phyloP scores from a whole-genome alignment of 345 rosid genomes.

The Iberis pinnata region DNA sequence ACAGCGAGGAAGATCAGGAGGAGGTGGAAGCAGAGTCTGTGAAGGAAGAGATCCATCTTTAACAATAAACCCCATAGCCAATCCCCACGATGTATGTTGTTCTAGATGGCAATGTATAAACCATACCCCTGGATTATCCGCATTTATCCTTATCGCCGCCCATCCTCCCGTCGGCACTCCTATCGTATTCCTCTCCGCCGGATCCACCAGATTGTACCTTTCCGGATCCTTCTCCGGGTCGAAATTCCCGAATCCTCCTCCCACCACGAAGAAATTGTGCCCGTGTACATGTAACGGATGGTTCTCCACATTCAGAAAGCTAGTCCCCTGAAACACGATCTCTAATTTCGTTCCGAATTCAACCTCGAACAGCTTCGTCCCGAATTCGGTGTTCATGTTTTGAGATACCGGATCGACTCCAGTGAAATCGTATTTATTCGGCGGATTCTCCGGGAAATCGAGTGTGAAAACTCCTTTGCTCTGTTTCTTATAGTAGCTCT shows the following conservation, averaged over 20 bases:
- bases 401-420: constrained; percentile 35
- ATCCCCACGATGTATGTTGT: constrained; percentile 58
- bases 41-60: constrained; percentile 36
- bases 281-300: constrained; percentile 85
- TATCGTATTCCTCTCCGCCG: constrained; percentile 54
- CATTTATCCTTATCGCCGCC: constrained; percentile 55
- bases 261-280: constrained; percentile 55
- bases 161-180: constrained; percentile 68
- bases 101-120: constrained; percentile 69
- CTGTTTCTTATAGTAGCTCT: constrained; percentile 40
- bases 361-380: constrained; percentile 37
- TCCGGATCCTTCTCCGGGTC: constrained; percentile 37
- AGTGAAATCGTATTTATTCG: constrained; percentile 37
- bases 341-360: constrained; percentile 46
- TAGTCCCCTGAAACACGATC: constrained; percentile 59
- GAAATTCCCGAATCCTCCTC: constrained; percentile 60
- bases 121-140: constrained; percentile 80
- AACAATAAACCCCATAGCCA: constrained; percentile 49
- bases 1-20: constrained; percentile 52
- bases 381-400: constrained; percentile 38
- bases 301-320: constrained; percentile 39
- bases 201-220: constrained; percentile 53
- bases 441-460: constrained; percentile 47
- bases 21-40: constrained; percentile 45
- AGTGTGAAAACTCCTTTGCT: constrained; percentile 23